A percentile compares a stretch with the other conserved stretches of the same genome.
These are phyloP conservation scores for Escallonia rubra DNA, from an alignment of 129 eudicot species.

Conservation along the genomic window DNA sequence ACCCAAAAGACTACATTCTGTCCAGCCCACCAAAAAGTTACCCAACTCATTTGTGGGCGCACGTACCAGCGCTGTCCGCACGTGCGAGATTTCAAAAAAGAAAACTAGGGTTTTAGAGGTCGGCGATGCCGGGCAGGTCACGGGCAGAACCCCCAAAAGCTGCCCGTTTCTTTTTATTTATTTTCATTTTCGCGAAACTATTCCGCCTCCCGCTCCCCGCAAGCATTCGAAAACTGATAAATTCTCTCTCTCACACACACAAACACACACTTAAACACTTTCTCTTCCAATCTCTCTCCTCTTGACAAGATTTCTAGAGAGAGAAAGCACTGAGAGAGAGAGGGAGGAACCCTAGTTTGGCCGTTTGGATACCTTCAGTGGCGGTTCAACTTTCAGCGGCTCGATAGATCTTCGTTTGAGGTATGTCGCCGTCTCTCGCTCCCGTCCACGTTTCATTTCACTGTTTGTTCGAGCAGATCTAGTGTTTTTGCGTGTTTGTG, in stretches of 20 bases:
- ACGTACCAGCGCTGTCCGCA: not conserved
- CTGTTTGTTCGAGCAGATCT: not conserved
- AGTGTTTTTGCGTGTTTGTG: not conserved
- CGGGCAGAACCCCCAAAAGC: slow-evolving; percentile 10
- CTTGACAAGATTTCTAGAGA: not conserved
- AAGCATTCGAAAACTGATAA: slow-evolving; percentile 19
- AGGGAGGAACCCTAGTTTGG: not conserved
- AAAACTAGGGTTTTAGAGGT: slow-evolving; percentile 19
- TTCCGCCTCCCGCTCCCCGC: slow-evolving; percentile 31
- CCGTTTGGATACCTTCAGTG: not conserved
- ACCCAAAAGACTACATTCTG: too few relatives aligned
- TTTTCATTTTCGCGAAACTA: not conserved
- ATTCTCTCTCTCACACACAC: not conserved
- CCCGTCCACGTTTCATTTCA: not conserved
- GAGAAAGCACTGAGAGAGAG: not conserved
- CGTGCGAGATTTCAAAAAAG: slow-evolving; percentile 14
- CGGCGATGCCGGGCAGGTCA: slow-evolving; percentile 9
- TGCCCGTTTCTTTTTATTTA: slow-evolving; percentile 11
- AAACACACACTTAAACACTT: not conserved
- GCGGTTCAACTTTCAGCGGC: not conserved
- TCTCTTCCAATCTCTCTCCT: slow-evolving; percentile 3
- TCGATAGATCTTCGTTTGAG: not conserved
- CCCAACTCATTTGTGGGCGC: too few relatives aligned
- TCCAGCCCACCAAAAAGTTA: too few relatives aligned
- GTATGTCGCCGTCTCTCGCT: not conserved